Percentiles rank a stretch among this genome's conserved stretches.
phyloP scores from a whole-genome alignment of 768 basidiomycete genomes.

The Tylopilus subfusipes region DNA sequence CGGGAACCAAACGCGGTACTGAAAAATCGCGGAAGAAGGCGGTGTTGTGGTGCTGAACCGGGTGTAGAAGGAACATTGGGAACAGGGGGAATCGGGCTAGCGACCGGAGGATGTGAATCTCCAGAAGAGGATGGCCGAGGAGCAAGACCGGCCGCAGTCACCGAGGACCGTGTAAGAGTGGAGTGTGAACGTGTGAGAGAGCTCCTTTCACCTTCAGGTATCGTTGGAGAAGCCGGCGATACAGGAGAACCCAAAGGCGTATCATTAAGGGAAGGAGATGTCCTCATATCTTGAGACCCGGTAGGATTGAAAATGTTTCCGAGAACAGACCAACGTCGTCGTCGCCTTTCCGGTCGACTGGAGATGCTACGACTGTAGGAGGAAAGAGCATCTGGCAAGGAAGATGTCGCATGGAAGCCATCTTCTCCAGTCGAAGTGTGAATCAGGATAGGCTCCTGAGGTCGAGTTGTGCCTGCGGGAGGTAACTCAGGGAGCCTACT shows the following conservation, averaged over 20 bases:
- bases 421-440: constrained; percentile 44
- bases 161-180: constrained; percentile 13
- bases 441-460: constrained; percentile 69
- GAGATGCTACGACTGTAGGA: constrained; percentile 30
- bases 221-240: constrained; percentile 17
- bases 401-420: constrained; percentile 42
- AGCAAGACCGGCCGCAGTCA: constrained; percentile 10
- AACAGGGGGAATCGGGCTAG: constrained; percentile 17
- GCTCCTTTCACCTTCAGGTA: constrained; percentile 16
- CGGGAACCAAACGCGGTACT: constrained; percentile 59
- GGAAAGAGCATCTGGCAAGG: constrained; percentile 43
- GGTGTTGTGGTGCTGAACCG: constrained; percentile 42
- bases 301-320: constrained; percentile 41
- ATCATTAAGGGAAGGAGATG: constrained; percentile 26
- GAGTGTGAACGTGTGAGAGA: constrained; percentile 29
- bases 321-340: constrained; percentile 73
- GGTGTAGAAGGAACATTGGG: constrained; percentile 30
- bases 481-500: constrained; percentile 75
- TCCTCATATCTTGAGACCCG: constrained; percentile 24
- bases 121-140: constrained; percentile 37
- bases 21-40: constrained; percentile 71
- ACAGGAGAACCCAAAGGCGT: constrained; percentile 18
- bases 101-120: constrained; percentile 23
- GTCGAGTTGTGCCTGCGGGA: constrained; percentile 59
- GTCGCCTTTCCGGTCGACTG: constrained; percentile 39